phyloP scores from a whole-genome alignment of 345 rosid species.

The Lepidium didymum region DNA sequence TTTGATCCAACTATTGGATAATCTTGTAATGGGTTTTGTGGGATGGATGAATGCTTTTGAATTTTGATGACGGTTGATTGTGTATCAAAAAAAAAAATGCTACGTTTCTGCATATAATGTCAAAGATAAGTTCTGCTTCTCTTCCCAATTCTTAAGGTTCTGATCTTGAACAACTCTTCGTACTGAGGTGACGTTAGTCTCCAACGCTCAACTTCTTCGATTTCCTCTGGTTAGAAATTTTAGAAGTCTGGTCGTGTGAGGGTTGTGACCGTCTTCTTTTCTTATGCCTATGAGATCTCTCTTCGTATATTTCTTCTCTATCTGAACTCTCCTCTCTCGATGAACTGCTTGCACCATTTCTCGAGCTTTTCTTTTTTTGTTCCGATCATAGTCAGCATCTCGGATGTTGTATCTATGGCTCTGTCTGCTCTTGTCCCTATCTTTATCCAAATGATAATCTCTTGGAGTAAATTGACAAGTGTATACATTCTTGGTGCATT shows the following conservation, averaged over 20 bases:
- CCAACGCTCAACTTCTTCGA: conserved; percentile 22
- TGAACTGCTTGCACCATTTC: conserved; percentile 10
- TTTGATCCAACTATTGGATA: conserved; percentile 5
- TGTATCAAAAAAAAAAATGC: conserved; percentile 7
- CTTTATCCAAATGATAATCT: not conserved
- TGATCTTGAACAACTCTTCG: not conserved
- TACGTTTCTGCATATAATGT: conserved; percentile 21
- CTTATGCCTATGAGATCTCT: conserved; percentile 13
- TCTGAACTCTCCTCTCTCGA: conserved; percentile 20
- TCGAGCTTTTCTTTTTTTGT: conserved; percentile 10
- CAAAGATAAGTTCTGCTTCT: not conserved
- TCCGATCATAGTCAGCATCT: not conserved
- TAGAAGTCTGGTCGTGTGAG: not conserved
- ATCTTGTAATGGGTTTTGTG: conserved; percentile 7
- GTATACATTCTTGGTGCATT: too few relatives aligned
- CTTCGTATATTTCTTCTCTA: conserved; percentile 17
- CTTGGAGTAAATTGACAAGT: too few relatives aligned
- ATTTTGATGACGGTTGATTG: conserved; percentile 19
- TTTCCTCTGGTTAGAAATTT: not conserved
- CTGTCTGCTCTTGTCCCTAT: conserved; percentile 2
- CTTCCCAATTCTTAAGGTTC: not conserved
- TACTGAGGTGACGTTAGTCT: conserved; percentile 19
- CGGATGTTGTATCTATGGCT: not conserved
- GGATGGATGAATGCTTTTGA: conserved; percentile 8
- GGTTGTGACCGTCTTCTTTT: conserved; percentile 26